These are phyloP conservation scores for Corynascus novoguineensis DNA, from an alignment of 495 filamentous ascomycete species.

Conservation along the genomic window DNA sequence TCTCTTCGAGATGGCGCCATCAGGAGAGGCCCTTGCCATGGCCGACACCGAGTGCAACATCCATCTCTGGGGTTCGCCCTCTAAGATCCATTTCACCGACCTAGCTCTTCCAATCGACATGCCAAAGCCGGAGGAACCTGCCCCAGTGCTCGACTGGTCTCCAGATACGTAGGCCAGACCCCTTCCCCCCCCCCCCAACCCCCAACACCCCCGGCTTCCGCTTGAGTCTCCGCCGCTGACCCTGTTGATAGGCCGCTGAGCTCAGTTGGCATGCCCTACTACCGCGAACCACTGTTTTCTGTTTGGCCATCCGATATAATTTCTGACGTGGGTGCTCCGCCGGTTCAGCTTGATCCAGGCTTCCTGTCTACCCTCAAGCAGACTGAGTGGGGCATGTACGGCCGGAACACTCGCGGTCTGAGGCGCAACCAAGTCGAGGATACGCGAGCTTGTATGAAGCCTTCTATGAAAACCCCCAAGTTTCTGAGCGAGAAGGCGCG, in stretches of 20 bases:
- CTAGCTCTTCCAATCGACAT: slow-evolving; percentile 73
- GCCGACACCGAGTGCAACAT: slow-evolving; percentile 72
- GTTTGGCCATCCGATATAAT: slow-evolving; percentile 79
- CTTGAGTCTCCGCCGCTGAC: slow-evolving; percentile 13
- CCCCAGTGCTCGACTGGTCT: slow-evolving; percentile 55
- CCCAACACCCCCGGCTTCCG: too few species aligned
- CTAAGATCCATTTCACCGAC: slow-evolving; percentile 87
- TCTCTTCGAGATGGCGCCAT: slow-evolving; percentile 84
- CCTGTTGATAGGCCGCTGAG: slow-evolving; percentile 60
- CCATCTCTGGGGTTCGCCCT: slow-evolving; percentile 85
- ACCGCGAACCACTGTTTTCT: slow-evolving; percentile 79
- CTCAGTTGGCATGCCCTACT: slow-evolving; percentile 86
- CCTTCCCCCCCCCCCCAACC: too few species aligned
- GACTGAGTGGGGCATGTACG: slow-evolving; percentile 66
- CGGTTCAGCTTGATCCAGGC: slow-evolving; percentile 67
- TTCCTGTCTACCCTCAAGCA: slow-evolving; percentile 61
- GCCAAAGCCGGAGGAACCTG: slow-evolving; percentile 53
- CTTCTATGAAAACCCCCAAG: slow-evolving; percentile 61
- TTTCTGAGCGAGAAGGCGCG: slow-evolving; percentile 90
- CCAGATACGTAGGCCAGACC: slow-evolving; percentile 56
- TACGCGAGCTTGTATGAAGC: slow-evolving; percentile 56
- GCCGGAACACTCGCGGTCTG: slow-evolving; percentile 66
- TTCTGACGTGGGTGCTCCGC: slow-evolving; percentile 78
- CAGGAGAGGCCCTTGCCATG: slow-evolving; percentile 81
- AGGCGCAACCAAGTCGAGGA: slow-evolving; percentile 80